These are phyloP conservation scores for Cyanidioschyzon merolae DNA, from an alignment of 23 red algal genomes.

Conservation along the genomic window DNA sequence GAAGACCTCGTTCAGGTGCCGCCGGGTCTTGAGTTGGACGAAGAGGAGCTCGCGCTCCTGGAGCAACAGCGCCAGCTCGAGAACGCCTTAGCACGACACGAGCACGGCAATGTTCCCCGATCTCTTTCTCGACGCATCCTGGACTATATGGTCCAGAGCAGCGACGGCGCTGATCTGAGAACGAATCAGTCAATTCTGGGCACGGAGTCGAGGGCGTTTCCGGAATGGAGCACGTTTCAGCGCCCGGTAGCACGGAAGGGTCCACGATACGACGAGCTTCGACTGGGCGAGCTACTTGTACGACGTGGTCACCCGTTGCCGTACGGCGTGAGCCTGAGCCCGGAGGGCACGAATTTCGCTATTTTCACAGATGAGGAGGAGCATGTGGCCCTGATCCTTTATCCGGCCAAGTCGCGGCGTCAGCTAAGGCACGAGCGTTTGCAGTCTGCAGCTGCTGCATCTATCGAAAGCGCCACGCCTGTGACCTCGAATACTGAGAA, in stretches of 20 bases:
- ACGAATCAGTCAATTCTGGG: not conserved
- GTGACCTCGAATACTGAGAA: not conserved
- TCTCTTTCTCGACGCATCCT: not conserved
- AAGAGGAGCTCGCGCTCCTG: not conserved
- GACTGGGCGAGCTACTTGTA: slow-evolving; percentile 16
- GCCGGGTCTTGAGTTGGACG: slow-evolving; percentile 1
- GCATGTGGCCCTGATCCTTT: slow-evolving; percentile 39
- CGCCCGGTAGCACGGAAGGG: not conserved
- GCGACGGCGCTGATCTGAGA: not conserved
- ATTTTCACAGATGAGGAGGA: slow-evolving; percentile 62
- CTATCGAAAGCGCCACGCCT: not conserved
- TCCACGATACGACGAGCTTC: not conserved
- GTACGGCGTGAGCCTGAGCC: slow-evolving; percentile 37
- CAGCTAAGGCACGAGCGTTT: not conserved
- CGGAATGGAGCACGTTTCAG: not conserved
- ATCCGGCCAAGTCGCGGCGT: not conserved
- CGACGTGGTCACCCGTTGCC: slow-evolving; percentile 43
- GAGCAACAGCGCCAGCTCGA: slow-evolving; percentile 6
- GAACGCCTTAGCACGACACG: not conserved
- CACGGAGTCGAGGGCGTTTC: not conserved
- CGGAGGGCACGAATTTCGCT: slow-evolving; percentile 75
- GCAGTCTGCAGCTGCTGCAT: not conserved
- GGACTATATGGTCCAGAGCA: not conserved
- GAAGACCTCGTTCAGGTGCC: slow-evolving; percentile 10
- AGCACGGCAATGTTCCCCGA: not conserved